Conservation (phyloP, 768 basidiomycete species). For the Plicaturopsis crispa region DNA sequence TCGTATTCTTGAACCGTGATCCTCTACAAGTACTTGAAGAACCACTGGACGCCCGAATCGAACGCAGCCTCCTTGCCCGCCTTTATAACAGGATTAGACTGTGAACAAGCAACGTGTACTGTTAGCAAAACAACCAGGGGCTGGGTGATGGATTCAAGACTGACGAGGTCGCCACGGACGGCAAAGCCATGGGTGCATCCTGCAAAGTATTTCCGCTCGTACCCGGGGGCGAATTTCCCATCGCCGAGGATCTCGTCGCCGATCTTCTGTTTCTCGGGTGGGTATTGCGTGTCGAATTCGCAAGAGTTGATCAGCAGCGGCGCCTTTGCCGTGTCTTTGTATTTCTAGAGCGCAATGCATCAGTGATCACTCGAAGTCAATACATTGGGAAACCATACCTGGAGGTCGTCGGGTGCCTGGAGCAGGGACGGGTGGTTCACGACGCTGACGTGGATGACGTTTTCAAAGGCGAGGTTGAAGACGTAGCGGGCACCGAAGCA, state of each 20-base stretch:
- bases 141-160: slow-evolving; percentile 9
- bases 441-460: slow-evolving; percentile 19
- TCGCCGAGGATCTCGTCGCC: slow-evolving; percentile 31
- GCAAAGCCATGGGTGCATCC: slow-evolving; percentile 43
- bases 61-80: slow-evolving; percentile 34
- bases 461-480: slow-evolving; percentile 23
- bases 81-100: slow-evolving; percentile 18
- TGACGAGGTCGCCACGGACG: slow-evolving; percentile 33
- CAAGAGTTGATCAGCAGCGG: slow-evolving; percentile 38
- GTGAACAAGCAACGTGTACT: too few relatives aligned
- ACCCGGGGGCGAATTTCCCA: slow-evolving; percentile 29
- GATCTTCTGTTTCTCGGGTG: slow-evolving; percentile 19
- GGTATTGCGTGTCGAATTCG: slow-evolving; percentile 25
- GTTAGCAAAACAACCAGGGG: not conserved
- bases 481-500: slow-evolving; percentile 30
- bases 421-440: slow-evolving; percentile 29
- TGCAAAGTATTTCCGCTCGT: slow-evolving; percentile 24
- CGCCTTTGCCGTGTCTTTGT: slow-evolving; percentile 21
- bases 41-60: too few relatives aligned
- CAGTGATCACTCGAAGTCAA: slow-evolving; percentile 1
- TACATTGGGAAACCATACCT: slow-evolving; percentile 5
- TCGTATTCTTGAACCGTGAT: too few relatives aligned
- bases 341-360: slow-evolving; percentile 22
- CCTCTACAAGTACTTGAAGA: too few relatives aligned
- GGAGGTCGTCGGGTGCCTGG: slow-evolving; percentile 25